Percentiles rank a stretch among this genome's conserved stretches.
These are phyloP conservation scores for Raphanus hybrid DNA, from an alignment of 441 rosid genomes.

Conservation along the genomic window DNA sequence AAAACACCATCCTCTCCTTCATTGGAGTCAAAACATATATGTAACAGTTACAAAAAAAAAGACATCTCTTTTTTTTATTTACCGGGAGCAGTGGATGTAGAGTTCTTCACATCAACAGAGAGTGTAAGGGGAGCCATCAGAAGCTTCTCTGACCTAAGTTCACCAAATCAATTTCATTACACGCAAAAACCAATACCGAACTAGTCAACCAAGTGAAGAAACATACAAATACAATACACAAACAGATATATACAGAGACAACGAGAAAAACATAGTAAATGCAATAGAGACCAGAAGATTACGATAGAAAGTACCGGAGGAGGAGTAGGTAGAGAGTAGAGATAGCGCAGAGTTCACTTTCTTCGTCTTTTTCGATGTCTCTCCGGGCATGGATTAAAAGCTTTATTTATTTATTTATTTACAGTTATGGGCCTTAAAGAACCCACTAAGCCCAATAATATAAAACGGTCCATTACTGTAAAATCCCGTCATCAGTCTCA, in stretches of 20 bases:
- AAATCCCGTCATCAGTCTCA: not conserved
- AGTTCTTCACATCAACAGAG: constrained; percentile 46
- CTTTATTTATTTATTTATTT: not conserved
- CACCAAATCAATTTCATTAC: constrained; percentile 24
- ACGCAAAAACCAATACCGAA: constrained; percentile 1
- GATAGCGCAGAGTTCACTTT: constrained; percentile 17
- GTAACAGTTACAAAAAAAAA: not conserved
- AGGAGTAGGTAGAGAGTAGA: not conserved
- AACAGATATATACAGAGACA: not conserved
- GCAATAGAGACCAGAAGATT: constrained; percentile 7
- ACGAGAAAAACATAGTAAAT: not conserved
- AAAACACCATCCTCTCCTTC: not conserved
- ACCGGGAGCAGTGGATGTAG: constrained; percentile 47
- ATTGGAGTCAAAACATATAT: not conserved
- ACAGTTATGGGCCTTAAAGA: not conserved
- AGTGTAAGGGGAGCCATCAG: constrained; percentile 55
- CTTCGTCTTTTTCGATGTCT: constrained; percentile 19
- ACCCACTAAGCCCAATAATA: not conserved
- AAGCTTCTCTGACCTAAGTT: constrained; percentile 22
- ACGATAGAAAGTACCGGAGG: not conserved
- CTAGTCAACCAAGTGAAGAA: constrained; percentile 18
- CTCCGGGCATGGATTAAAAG: constrained; percentile 15
- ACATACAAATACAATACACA: not conserved
- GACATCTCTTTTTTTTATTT: not conserved
- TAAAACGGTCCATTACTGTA: not conserved